Evolutionary conservation across 2,329 filamentous ascomycete species (phyloP).

Genomic region (Aspergillus tanneri): DNA sequence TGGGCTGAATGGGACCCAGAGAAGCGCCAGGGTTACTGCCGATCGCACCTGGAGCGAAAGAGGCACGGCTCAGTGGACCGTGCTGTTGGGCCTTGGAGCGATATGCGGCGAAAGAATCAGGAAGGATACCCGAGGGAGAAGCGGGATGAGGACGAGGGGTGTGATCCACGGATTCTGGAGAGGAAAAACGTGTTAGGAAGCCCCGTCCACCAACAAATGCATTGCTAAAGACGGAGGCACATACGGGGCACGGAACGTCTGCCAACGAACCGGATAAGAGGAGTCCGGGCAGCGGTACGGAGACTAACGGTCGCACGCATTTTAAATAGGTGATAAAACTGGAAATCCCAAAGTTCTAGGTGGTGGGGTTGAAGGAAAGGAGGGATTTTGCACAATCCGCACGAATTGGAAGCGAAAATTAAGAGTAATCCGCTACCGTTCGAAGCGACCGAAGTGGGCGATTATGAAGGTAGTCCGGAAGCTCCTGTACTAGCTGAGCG

Average conservation of each 20-base stretch:
- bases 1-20: conserved; percentile 70
- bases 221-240: conserved; percentile 19
- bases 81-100: conserved; percentile 64
- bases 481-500: conserved; percentile 2
- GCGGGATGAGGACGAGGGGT: conserved; percentile 60
- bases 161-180: conserved; percentile 50
- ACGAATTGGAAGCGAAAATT: conserved; percentile 20
- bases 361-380: conserved; percentile 5
- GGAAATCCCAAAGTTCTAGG: conserved; percentile 9
- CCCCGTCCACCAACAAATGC: no score
- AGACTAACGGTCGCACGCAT: conserved; percentile 47
- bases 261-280: conserved; percentile 52
- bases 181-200: conserved; percentile 8
- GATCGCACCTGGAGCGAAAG: conserved; percentile 41
- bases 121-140: conserved; percentile 55
- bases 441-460: conserved; percentile 26
- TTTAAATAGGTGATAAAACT: conserved; percentile 22
- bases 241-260: conserved; percentile 48
- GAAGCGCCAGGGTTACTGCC: conserved; percentile 66
- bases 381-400: conserved; percentile 18
- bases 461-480: conserved; percentile 10
- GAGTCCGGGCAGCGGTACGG: conserved; percentile 44
- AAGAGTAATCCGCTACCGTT: conserved; percentile 29
- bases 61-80: conserved; percentile 54
- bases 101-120: conserved; percentile 63